Conservation (phyloP, 208 protist genomes). For the Wallacemonas collosoma region DNA sequence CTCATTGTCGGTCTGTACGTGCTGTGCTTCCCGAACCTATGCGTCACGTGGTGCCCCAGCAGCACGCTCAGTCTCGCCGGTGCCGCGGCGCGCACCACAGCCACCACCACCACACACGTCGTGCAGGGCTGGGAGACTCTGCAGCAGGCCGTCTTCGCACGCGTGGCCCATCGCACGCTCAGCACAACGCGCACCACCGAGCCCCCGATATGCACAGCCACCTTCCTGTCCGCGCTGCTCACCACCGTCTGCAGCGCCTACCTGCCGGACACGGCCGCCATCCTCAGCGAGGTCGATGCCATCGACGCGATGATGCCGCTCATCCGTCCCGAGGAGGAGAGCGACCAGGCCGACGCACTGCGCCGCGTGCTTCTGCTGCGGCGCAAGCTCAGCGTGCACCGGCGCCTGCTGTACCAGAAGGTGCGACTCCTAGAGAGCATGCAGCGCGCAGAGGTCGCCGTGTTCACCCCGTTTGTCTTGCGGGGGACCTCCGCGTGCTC, state of each 20-base stretch:
- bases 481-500: no score
- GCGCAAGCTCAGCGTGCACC: conserved; percentile 45
- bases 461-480: conserved; percentile 34
- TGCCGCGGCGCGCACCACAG: not conserved
- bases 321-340: conserved; percentile 41
- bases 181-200: not conserved
- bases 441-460: conserved; percentile 31
- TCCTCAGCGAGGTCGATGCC: conserved; percentile 63
- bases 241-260: conserved; percentile 44
- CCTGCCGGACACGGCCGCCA: conserved; percentile 42
- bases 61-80: conserved; percentile 25
- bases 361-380: conserved; percentile 61
- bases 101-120: conserved; percentile 12
- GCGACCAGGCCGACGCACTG: conserved; percentile 68
- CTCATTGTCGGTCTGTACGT: conserved; percentile 23
- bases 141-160: conserved; percentile 33
- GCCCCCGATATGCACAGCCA: conserved; percentile 26
- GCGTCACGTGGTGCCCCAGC: conserved; percentile 48
- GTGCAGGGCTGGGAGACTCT: conserved; percentile 45
- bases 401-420: conserved; percentile 55
- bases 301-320: conserved; percentile 71
- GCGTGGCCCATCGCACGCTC: conserved; percentile 4
- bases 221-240: conserved; percentile 38
- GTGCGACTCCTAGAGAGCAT: conserved; percentile 48
- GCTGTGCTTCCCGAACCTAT: conserved; percentile 34